A percentile compares a stretch with the other conserved stretches of the same genome.
phyloP scores from a whole-genome alignment of 108 stramenopile genomes.

The Cyclotella choctawhatcheeana region DNA sequence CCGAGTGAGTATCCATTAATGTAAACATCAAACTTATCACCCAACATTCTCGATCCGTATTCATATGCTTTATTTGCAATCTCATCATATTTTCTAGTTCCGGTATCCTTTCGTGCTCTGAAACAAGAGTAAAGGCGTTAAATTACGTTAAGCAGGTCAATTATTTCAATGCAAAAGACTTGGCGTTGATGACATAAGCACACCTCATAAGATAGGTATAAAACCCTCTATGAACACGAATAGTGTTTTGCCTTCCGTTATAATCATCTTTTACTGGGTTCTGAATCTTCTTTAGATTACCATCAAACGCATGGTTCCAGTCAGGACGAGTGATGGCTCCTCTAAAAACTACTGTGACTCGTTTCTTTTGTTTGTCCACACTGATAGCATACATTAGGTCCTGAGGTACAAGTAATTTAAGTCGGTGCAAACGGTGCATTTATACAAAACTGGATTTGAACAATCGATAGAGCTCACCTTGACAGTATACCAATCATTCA shows the following conservation, averaged over 20 bases:
- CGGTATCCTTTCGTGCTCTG: conserved; percentile 62
- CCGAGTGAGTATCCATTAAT: conserved; percentile 73
- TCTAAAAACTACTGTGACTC: conserved; percentile 70
- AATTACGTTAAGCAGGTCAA: background rate
- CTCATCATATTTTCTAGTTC: conserved; percentile 71
- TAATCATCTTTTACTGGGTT: conserved; percentile 72
- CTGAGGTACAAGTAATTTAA: background rate
- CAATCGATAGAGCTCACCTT: conserved; percentile 33
- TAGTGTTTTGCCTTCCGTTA: conserved; percentile 28
- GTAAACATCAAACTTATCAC: conserved; percentile 56
- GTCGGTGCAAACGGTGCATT: no score
- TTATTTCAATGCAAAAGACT: background rate
- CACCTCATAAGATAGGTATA: conserved; percentile 65
- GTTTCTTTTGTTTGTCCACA: conserved; percentile 58
- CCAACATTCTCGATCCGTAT: conserved; percentile 61
- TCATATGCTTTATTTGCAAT: conserved; percentile 66
- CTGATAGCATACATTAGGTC: conserved; percentile 69
- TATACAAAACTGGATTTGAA: no score
- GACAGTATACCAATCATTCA: conserved; percentile 75
- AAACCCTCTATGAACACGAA: conserved; percentile 58
- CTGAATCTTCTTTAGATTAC: conserved; percentile 31
- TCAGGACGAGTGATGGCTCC: conserved; percentile 73
- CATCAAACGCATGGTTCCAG: conserved; percentile 64
- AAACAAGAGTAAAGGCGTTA: background rate
- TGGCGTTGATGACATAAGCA: no score